Conservation (phyloP, 2,329 filamentous ascomycete species). For the Verticillium klebahnii region DNA sequence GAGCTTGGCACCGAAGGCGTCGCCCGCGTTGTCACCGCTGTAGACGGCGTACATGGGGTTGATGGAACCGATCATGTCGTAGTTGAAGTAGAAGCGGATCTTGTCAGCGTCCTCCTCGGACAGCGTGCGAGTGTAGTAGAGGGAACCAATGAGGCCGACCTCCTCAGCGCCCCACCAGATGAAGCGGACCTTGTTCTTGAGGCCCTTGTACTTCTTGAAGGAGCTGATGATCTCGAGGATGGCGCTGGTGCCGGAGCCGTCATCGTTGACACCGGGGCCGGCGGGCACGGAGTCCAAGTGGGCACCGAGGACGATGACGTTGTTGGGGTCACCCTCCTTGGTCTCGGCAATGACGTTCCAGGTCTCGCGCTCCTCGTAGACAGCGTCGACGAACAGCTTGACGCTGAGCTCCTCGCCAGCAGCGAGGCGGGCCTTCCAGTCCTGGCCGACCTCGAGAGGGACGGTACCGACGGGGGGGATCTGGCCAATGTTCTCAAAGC, state of each 20-base stretch:
- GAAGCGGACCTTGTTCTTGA: conserved; percentile 37
- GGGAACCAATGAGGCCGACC: conserved; percentile 38
- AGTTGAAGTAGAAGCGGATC: conserved; percentile 65
- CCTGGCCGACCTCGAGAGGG: conserved; percentile 26
- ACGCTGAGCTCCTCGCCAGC: conserved; percentile 27
- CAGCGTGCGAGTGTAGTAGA: conserved; percentile 32
- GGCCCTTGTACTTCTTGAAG: conserved; percentile 30
- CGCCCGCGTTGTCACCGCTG: conserved; percentile 29
- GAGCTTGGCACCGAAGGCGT: conserved; percentile 27
- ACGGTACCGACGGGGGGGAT: conserved; percentile 32
- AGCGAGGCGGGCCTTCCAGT: conserved; percentile 27
- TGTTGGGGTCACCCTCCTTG: conserved; percentile 35
- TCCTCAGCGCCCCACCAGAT: conserved; percentile 40
- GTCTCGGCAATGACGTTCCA: conserved; percentile 40
- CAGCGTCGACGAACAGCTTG: conserved; percentile 29
- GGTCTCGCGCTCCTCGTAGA: conserved; percentile 28
- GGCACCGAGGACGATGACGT: conserved; percentile 36
- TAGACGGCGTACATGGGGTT: conserved; percentile 34
- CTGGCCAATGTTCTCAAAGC: conserved; percentile 30
- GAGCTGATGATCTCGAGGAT: conserved; percentile 32
- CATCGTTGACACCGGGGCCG: conserved; percentile 36
- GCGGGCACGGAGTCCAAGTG: conserved; percentile 35
- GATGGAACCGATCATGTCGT: conserved; percentile 61
- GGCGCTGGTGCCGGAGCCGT: conserved; percentile 32
- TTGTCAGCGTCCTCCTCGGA: conserved; percentile 38